Conservation (phyloP, 1,284 basidiomycete species). For the Pascua sp. region DNA sequence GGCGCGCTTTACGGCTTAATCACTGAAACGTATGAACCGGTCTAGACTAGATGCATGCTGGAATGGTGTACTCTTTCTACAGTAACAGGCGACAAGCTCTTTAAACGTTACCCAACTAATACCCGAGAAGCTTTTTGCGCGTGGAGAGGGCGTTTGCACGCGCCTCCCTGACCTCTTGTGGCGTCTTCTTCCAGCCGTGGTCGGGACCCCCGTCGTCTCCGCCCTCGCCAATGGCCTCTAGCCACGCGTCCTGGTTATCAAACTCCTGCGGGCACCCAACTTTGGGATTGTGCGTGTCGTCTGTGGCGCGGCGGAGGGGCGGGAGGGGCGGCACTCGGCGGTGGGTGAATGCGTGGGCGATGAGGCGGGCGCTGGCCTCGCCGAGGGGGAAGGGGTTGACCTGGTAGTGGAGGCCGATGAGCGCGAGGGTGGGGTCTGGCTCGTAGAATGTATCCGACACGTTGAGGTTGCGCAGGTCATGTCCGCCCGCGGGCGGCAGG, state of each 20-base stretch:
- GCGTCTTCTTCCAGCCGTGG: slow-evolving; percentile 9
- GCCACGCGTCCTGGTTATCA: slow-evolving; percentile 24
- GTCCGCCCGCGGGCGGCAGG: slow-evolving; percentile 18
- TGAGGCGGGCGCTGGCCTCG: slow-evolving; percentile 49
- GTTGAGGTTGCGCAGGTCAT: slow-evolving; percentile 21
- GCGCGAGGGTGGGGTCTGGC: slow-evolving; percentile 44
- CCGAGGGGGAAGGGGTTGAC: slow-evolving; percentile 51
- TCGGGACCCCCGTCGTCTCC: slow-evolving; percentile 11
- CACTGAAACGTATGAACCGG: too few species aligned
- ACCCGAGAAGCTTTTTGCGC: slow-evolving; percentile 14
- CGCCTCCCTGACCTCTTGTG: slow-evolving; percentile 5
- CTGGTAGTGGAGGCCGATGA: slow-evolving; percentile 45
- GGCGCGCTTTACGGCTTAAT: too few species aligned
- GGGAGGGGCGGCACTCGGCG: slow-evolving; percentile 18
- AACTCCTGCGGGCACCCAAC: slow-evolving; percentile 22
- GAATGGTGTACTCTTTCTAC: too few species aligned
- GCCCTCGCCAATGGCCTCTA: slow-evolving; percentile 25
- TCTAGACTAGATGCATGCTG: too few species aligned
- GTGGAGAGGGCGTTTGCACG: slow-evolving; percentile 12
- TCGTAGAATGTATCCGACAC: slow-evolving; percentile 40
- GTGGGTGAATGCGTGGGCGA: slow-evolving; percentile 17
- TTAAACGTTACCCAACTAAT: slow-evolving; percentile 1
- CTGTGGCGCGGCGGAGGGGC: slow-evolving; percentile 12
- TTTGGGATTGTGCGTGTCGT: slow-evolving; percentile 13
- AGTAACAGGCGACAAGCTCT: too few species aligned